Conservation (phyloP, 176 grass and related monocot genomes). For the Urochloa ruziziensis region DNA sequence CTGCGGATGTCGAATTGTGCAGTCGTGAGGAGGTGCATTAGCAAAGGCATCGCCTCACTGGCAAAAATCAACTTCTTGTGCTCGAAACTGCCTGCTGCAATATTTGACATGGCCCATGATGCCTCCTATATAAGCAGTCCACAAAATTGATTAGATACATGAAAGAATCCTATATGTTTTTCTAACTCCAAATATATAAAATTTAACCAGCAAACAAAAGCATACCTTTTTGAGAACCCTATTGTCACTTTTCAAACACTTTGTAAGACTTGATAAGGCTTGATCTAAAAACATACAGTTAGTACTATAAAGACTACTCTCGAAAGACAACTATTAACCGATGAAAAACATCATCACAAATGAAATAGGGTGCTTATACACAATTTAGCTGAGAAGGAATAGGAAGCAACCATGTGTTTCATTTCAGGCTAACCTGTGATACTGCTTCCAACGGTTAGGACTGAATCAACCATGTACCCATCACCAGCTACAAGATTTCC, state of each 20-base stretch:
- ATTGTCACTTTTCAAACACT: constrained; percentile 90
- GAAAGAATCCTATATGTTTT: background rate
- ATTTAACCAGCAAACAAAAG: constrained; percentile 9
- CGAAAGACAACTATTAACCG: background rate
- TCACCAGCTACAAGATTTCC: constrained; percentile 89
- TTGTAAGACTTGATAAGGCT: constrained; percentile 78
- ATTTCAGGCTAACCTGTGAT: constrained; percentile 60
- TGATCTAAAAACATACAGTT: constrained; percentile 58
- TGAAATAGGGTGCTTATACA: too few species aligned
- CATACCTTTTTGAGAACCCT: constrained; percentile 91
- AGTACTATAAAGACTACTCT: constrained; percentile 11
- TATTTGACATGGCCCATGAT: constrained; percentile 90
- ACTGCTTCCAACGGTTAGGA: constrained; percentile 72
- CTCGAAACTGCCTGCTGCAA: constrained; percentile 75
- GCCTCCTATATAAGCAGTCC: constrained; percentile 63
- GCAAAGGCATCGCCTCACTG: constrained; percentile 59
- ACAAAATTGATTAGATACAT: constrained; percentile 9
- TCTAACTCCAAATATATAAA: background rate
- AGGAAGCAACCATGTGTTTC: background rate
- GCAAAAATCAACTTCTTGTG: constrained; percentile 81
- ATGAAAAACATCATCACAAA: too few species aligned
- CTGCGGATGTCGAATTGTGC: constrained; percentile 85
- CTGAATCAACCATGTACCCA: constrained; percentile 69
- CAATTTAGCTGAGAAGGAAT: too few species aligned
- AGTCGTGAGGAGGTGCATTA: constrained; percentile 57